phyloP scores from a whole-genome alignment of 1,284 basidiomycete genomes.

The Caloboletus firmus region DNA sequence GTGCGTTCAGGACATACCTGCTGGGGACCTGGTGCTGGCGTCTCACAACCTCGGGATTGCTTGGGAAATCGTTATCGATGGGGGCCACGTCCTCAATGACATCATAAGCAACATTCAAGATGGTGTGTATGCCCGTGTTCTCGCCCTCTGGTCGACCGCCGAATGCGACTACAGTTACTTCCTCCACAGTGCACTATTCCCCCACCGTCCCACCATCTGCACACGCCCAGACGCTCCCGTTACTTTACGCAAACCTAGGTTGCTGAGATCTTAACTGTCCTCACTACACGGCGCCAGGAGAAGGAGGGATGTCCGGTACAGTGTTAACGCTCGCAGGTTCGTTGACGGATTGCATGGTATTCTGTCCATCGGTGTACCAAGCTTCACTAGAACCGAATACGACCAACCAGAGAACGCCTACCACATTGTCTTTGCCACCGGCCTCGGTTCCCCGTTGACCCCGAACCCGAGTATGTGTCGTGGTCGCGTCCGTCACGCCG shows the following conservation, averaged over 20 bases:
- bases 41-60: not conserved
- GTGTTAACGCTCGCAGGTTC: not conserved
- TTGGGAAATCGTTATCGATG: conserved; percentile 6
- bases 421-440: conserved; percentile 1
- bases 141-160: conserved; percentile 8
- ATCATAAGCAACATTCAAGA: conserved; percentile 6
- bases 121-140: conserved; percentile 3
- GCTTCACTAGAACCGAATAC: conserved; percentile 2
- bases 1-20: conserved; percentile 3
- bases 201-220: not conserved
- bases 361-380: not conserved
- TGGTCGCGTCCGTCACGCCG: conserved; percentile 2
- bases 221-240: not conserved
- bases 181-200: conserved; percentile 1
- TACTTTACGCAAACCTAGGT: conserved; percentile 4
- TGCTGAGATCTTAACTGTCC: conserved; percentile 7
- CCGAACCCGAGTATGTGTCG: conserved; percentile 5
- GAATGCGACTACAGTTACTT: conserved; percentile 13
- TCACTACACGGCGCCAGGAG: not conserved
- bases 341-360: not conserved
- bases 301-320: conserved; percentile 3
- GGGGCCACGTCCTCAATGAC: conserved; percentile 11
- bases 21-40: not conserved
- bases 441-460: conserved; percentile 1
- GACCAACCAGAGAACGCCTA: conserved; percentile 8